phyloP scores from a whole-genome alignment of 2,329 filamentous ascomycete genomes.

The Trichophyton verrucosum region DNA sequence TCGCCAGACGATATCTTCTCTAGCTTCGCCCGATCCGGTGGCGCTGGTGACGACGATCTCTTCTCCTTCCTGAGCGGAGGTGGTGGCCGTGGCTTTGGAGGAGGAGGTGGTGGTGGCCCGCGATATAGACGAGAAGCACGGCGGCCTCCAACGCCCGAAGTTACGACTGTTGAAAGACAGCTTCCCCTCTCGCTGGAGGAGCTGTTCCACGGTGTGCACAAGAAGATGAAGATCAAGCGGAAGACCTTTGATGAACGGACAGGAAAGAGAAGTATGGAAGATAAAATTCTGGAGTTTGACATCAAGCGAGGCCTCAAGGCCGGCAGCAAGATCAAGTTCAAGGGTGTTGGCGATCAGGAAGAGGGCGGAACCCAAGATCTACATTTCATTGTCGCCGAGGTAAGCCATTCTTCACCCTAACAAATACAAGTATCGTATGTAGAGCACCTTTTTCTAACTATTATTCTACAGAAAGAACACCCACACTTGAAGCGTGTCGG shows the following conservation, averaged over 20 bases:
- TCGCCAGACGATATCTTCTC: slow-evolving; percentile 74
- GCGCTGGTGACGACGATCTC: slow-evolving; percentile 43
- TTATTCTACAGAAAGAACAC: slow-evolving; percentile 62
- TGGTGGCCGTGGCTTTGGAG: slow-evolving; percentile 35
- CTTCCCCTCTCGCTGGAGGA: slow-evolving; percentile 77
- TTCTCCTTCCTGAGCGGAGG: slow-evolving; percentile 41
- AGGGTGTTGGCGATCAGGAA: slow-evolving; percentile 92
- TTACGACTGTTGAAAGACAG: slow-evolving; percentile 78
- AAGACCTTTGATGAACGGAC: slow-evolving; percentile 76
- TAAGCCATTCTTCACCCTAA: slow-evolving; percentile 34
- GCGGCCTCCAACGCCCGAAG: slow-evolving; percentile 56
- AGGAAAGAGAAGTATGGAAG: slow-evolving; percentile 73
- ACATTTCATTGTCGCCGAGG: slow-evolving; percentile 89
- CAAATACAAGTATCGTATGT: background rate
- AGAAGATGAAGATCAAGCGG: slow-evolving; percentile 97
- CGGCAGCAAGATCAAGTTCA: slow-evolving; percentile 96
- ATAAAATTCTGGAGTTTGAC: slow-evolving; percentile 83
- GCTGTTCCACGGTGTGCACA: slow-evolving; percentile 70
- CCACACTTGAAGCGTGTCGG: slow-evolving; percentile 73
- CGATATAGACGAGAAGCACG: slow-evolving; percentile 15
- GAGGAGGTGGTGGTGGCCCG: slow-evolving; percentile 23
- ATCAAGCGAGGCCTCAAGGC: slow-evolving; percentile 95
- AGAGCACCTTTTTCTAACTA: background rate
- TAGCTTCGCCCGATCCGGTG: slow-evolving; percentile 58
- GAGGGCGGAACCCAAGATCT: slow-evolving; percentile 92